These are phyloP conservation scores for Periconia sp. DNA, from an alignment of 2,329 filamentous ascomycete genomes.

Conservation along the genomic window DNA sequence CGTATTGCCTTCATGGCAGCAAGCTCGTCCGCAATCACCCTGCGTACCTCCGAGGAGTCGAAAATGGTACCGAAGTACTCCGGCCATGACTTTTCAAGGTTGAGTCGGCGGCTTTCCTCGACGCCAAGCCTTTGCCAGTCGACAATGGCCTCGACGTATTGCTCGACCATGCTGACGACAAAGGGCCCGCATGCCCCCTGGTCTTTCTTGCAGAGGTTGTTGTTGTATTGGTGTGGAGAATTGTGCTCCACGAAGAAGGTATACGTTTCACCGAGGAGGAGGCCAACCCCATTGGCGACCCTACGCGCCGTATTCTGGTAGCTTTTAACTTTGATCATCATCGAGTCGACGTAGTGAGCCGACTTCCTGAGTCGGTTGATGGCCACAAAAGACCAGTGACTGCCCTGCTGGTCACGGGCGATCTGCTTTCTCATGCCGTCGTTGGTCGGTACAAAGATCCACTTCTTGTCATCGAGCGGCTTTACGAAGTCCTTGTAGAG, in stretches of 20 bases:
- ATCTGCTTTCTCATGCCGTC: slow-evolving; percentile 17
- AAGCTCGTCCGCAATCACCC: not conserved
- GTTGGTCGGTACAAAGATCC: slow-evolving; percentile 34
- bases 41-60: not conserved
- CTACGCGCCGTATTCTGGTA: slow-evolving; percentile 1
- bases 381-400: slow-evolving; percentile 30
- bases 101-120: not conserved
- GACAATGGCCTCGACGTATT: no score
- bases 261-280: slow-evolving; percentile 20
- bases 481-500: slow-evolving; percentile 4
- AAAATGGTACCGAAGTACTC: not conserved
- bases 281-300: slow-evolving; percentile 12
- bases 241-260: slow-evolving; percentile 1
- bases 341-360: slow-evolving; percentile 26
- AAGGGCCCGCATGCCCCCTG: slow-evolving; percentile 28
- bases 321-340: not conserved
- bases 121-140: no score
- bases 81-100: not conserved
- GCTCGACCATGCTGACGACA: slow-evolving; percentile 20
- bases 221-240: slow-evolving; percentile 15
- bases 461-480: slow-evolving; percentile 19
- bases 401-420: slow-evolving; percentile 5
- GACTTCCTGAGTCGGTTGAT: slow-evolving; percentile 13
- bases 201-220: slow-evolving; percentile 21
- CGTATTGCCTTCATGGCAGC: not conserved